Evolutionary conservation across 345 rosid species (phyloP).

Genomic region (Punica granatum): DNA sequence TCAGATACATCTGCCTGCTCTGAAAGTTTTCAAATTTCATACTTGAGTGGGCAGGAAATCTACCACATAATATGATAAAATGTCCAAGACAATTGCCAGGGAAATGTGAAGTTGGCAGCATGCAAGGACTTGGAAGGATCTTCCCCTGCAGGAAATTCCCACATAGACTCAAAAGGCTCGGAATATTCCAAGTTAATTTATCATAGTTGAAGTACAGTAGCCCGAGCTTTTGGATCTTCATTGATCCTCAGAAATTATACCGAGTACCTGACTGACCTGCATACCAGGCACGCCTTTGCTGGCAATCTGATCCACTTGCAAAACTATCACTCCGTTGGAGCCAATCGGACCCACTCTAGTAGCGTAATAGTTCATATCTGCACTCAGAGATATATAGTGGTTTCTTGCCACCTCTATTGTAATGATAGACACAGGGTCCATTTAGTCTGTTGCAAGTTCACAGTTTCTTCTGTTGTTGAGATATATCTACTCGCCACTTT

Average conservation of each 20-base stretch:
- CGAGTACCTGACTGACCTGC: neutral
- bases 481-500: too few relatives aligned
- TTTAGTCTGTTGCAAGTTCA: too few relatives aligned
- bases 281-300: neutral
- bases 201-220: neutral
- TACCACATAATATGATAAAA: conserved; percentile 14
- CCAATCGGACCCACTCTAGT: too few relatives aligned
- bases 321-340: too few relatives aligned
- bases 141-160: conserved; percentile 10
- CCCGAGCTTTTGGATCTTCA: neutral
- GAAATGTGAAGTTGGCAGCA: neutral
- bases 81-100: conserved; percentile 8
- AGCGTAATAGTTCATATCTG: too few relatives aligned
- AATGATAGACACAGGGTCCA: too few relatives aligned
- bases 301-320: too few relatives aligned
- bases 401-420: too few relatives aligned
- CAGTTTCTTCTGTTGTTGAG: too few relatives aligned
- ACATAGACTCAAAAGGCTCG: neutral
- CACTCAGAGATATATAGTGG: too few relatives aligned
- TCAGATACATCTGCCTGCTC: neutral
- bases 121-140: conserved; percentile 17
- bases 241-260: conserved; percentile 1
- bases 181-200: conserved; percentile 8
- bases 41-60: conserved; percentile 7
- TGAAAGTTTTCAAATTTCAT: conserved; percentile 1